Evolutionary conservation across 768 basidiomycete genomes (phyloP), one percentile per base, ranked within the genome.

Genomic region (Coprinopsis strossmayeri): DNA sequence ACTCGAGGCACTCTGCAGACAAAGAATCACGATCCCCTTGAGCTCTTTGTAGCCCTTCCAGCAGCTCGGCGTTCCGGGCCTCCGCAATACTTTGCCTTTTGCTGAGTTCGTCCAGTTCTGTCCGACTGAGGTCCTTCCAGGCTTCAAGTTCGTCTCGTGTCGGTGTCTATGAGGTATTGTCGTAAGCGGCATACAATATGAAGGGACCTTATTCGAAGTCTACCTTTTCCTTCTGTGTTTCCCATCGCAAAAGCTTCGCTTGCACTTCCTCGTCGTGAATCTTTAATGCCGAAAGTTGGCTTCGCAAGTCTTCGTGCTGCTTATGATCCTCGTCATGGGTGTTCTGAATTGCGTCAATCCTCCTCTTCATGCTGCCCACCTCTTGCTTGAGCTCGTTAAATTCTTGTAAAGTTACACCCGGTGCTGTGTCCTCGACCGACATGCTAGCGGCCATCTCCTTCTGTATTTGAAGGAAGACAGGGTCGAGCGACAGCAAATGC

Each of bases 401-500:
- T 26, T 43, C 49, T 34, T 45, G 40, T 5, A 9, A n/a, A 20
- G n/a, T n/a, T n/a, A 34, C 12, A 20, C 41, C 40, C 17, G 49
- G 38, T 13, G 15, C 17, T 18, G 49, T 34, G 11, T 44, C 30
- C 25, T n/a, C 15, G 7, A 52, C 43, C 3, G 42, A 34, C 23
- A 46, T 56, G 0, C 45, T 24, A 18, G 53, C 26, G 9, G 57
- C 58, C 34, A 59, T 28, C 52, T 61, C 56, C 4, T 40, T 25
- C 51, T 61, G 56, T 3, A 59, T 53, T 10, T 27, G 46, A 15
- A 57, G 46, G 38, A 25, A 40, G 25, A 39, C 39, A 21, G 47
- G 47, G 2, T 49, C 47, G 24, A 49, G 39, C 10, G n/a, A 18
- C 12, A 49, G 47, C 3, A 49, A 26, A n/a, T 28, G 23, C 5